Evolutionary conservation across 2,329 filamentous ascomycete species (phyloP), one percentile per base, ranked within the genome.

Genomic region (Paecilomyces dactylethromorphus): DNA sequence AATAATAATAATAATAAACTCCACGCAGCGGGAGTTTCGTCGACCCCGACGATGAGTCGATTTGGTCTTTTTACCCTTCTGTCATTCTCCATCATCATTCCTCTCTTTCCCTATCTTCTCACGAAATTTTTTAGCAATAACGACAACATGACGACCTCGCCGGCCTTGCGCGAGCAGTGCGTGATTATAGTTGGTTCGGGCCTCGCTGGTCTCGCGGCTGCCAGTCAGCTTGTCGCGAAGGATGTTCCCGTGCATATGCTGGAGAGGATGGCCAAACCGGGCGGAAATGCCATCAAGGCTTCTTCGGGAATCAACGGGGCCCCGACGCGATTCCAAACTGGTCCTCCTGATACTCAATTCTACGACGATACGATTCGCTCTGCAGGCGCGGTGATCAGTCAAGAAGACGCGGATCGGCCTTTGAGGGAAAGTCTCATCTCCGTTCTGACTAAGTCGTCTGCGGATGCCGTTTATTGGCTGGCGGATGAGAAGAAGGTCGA

Each of bases 261-360:
- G 12, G 86, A 89, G 59, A 82, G 84, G 21, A 79, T 80, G 0
- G 66, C 79, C 2, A 86, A 85, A 65, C 83, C 85, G 0, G 85
- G 85, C 35, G 84, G 85, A 1, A 87, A 88, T 65, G 84, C 80
- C 65, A 86, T 88, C 71, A 88, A 88, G 71, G 85, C 85, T 0
- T 87, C 85, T 0, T 87, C 84, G 0, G 85, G 85, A 0, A 88
- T 88, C 70, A 87, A 87, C 63, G 85, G 84, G 6, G 84, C 84
- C 0, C 79, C 79, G 0, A 87, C 85, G 0, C 76, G 75, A 3
- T 87, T 82, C 61, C 86, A 88, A 66, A 69, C 70, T 11, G 71
- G 67, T 72, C 1, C 64, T 72, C 1, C 64, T 71, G 0, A 45
- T 45, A 21, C 8, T 45, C 39, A 7, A 21, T 87, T 86, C 64